Conservation (phyloP, 73 alveolate species). For the Effrenium voratum region DNA sequence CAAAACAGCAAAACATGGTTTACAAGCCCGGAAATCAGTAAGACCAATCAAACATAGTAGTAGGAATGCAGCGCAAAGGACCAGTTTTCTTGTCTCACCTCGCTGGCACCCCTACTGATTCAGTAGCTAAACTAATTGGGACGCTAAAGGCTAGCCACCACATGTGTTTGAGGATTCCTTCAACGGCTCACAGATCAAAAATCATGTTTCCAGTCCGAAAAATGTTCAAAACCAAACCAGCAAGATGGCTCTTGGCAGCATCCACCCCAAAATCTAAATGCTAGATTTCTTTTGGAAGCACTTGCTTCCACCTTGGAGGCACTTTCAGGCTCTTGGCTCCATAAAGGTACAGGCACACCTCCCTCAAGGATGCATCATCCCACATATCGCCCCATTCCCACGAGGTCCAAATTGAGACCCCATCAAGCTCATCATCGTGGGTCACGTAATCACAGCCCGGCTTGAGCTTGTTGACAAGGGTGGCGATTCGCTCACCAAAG, state of each 20-base stretch:
- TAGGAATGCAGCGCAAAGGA: too few relatives aligned
- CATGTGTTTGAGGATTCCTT: too few relatives aligned
- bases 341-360: not conserved
- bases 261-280: not conserved
- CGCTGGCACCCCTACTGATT: not conserved
- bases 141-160: too few relatives aligned
- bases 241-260: not conserved
- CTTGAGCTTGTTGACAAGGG: not conserved
- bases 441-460: not conserved
- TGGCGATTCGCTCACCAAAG: not conserved
- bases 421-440: not conserved
- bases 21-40: not conserved
- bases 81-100: too few relatives aligned
- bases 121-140: too few relatives aligned
- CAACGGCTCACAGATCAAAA: too few relatives aligned
- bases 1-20: not conserved
- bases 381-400: conserved; percentile 26
- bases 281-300: not conserved
- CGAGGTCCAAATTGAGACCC: not conserved
- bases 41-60: not conserved
- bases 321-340: not conserved
- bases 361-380: not conserved
- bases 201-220: not conserved
- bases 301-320: not conserved
- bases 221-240: not conserved